Evolutionary conservation across 2,329 filamentous ascomycete species (phyloP).

Genomic region (Sphaceloma murrayae): DNA sequence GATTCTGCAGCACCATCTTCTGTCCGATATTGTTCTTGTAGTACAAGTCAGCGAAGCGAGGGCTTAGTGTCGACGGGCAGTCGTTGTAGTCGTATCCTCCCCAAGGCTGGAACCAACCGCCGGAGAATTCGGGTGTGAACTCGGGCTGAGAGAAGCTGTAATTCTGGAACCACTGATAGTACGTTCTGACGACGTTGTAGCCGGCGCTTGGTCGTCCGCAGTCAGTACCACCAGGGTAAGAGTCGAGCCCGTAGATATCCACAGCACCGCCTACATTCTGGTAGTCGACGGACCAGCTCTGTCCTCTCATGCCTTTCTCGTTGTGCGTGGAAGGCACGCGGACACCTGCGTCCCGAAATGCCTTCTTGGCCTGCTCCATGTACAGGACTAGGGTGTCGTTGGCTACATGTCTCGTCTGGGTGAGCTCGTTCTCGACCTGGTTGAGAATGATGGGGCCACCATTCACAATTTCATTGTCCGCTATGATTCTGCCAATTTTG

Average conservation of each 20-base stretch:
- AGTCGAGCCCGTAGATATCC: conserved; percentile 19
- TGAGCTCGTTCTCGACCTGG: conserved; percentile 50
- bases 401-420: conserved; percentile 32
- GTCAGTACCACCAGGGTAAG: conserved; percentile 5
- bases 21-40: conserved; percentile 55
- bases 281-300: conserved; percentile 54
- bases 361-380: conserved; percentile 48
- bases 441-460: conserved; percentile 49
- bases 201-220: conserved; percentile 21
- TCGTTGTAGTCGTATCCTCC: conserved; percentile 43
- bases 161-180: conserved; percentile 36
- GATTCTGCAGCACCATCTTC: conserved; percentile 48
- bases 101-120: conserved; percentile 53
- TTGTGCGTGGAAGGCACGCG: conserved; percentile 50
- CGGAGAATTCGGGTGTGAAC: conserved; percentile 53
- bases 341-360: conserved; percentile 48
- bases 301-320: conserved; percentile 49
- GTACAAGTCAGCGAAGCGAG: conserved; percentile 54
- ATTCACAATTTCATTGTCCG: conserved; percentile 47
- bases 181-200: conserved; percentile 40
- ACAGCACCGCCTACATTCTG: conserved; percentile 48
- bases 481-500: conserved; percentile 42
- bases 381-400: conserved; percentile 39
- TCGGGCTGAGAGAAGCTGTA: conserved; percentile 39
- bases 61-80: conserved; percentile 44